Conservation (phyloP, 1,284 basidiomycete genomes). For the Sanghuangporus sanghuang region DNA sequence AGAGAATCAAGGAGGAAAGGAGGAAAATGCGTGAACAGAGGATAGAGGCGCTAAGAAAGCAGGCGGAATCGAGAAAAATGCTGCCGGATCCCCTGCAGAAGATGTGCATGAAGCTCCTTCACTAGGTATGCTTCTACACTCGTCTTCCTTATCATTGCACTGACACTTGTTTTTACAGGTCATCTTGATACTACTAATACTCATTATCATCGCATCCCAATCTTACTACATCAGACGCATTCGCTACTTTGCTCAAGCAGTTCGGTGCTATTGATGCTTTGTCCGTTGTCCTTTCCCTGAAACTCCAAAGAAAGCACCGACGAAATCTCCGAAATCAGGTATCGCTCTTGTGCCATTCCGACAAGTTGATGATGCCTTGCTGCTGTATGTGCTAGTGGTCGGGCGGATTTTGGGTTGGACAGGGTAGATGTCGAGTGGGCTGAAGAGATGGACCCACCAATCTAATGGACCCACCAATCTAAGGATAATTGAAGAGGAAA, state of each 20-base stretch:
- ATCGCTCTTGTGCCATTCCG: conserved; percentile 71
- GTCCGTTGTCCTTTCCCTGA: conserved; percentile 62
- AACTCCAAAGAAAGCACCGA: conserved; percentile 48
- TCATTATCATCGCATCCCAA: conserved; percentile 49
- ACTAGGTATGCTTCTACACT: conserved; percentile 35
- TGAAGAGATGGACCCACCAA: conserved; percentile 66
- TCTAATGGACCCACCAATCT: too few species aligned
- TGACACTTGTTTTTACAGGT: conserved; percentile 33
- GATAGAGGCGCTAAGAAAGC: conserved; percentile 45
- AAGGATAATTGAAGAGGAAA: conserved; percentile 70
- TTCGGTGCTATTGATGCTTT: conserved; percentile 60
- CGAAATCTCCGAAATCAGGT: conserved; percentile 53
- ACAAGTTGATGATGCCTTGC: conserved; percentile 71
- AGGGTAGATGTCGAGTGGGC: conserved; percentile 66
- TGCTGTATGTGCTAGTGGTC: conserved; percentile 57
- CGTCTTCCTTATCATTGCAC: background rate
- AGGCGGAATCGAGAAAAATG: conserved; percentile 34
- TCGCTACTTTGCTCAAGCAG: conserved; percentile 46
- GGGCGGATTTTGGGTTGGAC: conserved; percentile 41
- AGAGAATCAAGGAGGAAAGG: conserved; percentile 77
- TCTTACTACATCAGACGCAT: conserved; percentile 44
- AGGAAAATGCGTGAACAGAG: conserved; percentile 64
- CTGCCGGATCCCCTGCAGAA: conserved; percentile 27
- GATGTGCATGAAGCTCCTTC: conserved; percentile 37
- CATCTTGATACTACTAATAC: conserved; percentile 69